Evolutionary conservation across 2,329 filamentous ascomycete genomes (phyloP).

Genomic region (Colletotrichum liriopes): DNA sequence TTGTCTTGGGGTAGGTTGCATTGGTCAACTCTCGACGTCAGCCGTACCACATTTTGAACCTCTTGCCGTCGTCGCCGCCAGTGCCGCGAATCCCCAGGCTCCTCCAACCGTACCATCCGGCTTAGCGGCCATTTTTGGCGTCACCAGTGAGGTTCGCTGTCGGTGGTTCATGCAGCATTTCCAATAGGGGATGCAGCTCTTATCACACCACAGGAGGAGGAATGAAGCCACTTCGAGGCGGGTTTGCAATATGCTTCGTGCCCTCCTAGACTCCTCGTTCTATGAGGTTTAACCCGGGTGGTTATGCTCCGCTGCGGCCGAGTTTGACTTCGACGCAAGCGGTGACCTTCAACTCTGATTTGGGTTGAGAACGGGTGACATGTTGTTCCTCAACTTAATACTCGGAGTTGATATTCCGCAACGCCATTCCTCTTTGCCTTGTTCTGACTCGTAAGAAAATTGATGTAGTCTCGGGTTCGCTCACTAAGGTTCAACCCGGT

Average conservation of each 20-base stretch:
- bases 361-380: not conserved
- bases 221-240: slow-evolving; percentile 23
- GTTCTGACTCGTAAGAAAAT: not conserved
- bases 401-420: not conserved
- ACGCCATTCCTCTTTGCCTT: not conserved
- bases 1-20: slow-evolving; percentile 26
- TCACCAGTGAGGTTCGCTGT: slow-evolving; percentile 19
- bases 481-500: not conserved
- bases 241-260: slow-evolving; percentile 12
- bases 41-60: slow-evolving; percentile 8
- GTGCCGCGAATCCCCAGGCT: slow-evolving; percentile 25
- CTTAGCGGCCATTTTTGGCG: slow-evolving; percentile 19
- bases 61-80: slow-evolving; percentile 21
- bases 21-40: slow-evolving; percentile 25
- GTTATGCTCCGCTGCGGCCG: not conserved
- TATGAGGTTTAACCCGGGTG: not conserved
- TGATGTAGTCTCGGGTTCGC: not conserved
- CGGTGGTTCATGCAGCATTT: slow-evolving; percentile 10
- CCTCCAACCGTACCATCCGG: slow-evolving; percentile 22
- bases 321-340: not conserved
- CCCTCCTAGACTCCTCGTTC: slow-evolving; percentile 2
- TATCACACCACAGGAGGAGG: slow-evolving; percentile 13
- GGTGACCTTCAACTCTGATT: no score
- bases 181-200: slow-evolving; percentile 24
- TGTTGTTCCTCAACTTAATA: not conserved